Conservation (phyloP, 1,284 basidiomycete genomes). For the Xerocomus cyaneibrunnescens region DNA sequence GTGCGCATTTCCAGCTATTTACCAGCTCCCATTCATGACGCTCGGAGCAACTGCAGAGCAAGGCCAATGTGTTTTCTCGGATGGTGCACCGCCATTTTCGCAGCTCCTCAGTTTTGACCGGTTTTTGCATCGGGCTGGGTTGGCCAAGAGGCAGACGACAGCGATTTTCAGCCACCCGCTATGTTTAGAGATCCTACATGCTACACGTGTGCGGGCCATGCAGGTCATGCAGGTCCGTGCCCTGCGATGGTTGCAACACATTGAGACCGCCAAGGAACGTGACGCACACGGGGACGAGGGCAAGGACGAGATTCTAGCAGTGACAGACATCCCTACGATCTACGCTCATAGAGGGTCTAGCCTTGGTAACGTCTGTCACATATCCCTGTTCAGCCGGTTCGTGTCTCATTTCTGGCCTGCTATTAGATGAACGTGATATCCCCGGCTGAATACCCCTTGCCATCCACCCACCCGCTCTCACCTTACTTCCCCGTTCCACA, state of each 20-base stretch:
- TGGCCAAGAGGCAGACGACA: conserved; percentile 39
- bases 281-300: no score
- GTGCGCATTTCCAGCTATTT: conserved; percentile 46
- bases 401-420: background rate
- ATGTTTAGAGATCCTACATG: conserved; percentile 44
- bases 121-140: conserved; percentile 45
- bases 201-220: conserved; percentile 30
- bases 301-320: background rate
- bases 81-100: conserved; percentile 41
- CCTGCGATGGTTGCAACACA: conserved; percentile 18
- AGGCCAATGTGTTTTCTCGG: conserved; percentile 23
- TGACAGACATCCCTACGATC: conserved; percentile 7
- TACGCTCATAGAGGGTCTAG: conserved; percentile 10
- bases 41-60: conserved; percentile 28
- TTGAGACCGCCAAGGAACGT: no score
- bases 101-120: conserved; percentile 44
- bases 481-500: conserved; percentile 18
- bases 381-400: no score
- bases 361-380: background rate
- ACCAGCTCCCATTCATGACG: conserved; percentile 52
- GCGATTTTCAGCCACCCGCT: conserved; percentile 44
- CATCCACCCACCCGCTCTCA: conserved; percentile 21
- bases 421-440: background rate
- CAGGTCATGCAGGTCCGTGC: conserved; percentile 24
- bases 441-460: conserved; percentile 26